Base-by-base conservation (phyloP, 1,284 basidiomycete species). In the Ceratobasidium sp. region DNA sequence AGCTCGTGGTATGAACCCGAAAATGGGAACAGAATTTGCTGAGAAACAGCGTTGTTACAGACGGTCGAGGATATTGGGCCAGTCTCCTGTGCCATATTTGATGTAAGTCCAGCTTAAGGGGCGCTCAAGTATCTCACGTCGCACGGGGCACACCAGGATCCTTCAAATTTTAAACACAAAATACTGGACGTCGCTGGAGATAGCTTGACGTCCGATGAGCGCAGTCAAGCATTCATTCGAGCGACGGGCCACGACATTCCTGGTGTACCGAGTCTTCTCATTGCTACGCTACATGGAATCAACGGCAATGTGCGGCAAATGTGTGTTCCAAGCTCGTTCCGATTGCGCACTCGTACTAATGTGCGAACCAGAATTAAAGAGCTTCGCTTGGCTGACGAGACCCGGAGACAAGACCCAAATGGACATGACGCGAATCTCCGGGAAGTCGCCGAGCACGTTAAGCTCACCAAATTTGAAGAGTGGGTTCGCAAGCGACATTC, bases 21-120 rank as follows among this genome's bases (percentile, higher is more conserved):
- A 26, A 31, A n/a, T 26, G 35, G n/a, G n/a, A n/a, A n/a, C n/a
- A n/a, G n/a, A n/a, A n/a, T n/a, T n/a, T n/a, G n/a, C n/a, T n/a
- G n/a, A n/a, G n/a, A n/a, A n/a, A n/a, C n/a, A n/a, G n/a, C n/a
- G n/a, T n/a, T n/a, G n/a, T n/a, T n/a, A n/a, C 65, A 83, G 82
- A 82, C 82, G n/a, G 81, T 79, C 0, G 81, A 85, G 23, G 85
- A 86, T 77, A 85, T 86, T 53, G 85, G 86, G 1, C 79, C 79
- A 42, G 82, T 85, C 28, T 84, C 82, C 23, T 82, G 82, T 4
- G 83, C 80, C 0, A 80, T 85, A 8, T 84, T 86, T 78, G 80
- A 81, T 77, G 84, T 85, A 64, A 51, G 54, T 56, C 17, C 33
- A 42, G 5, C 39, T 42, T 42, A 13, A 13, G 39, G 5, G 39